Evolutionary conservation across 805 yeast genomes (phyloP).

Genomic region (Brettanomyces anomalus): DNA sequence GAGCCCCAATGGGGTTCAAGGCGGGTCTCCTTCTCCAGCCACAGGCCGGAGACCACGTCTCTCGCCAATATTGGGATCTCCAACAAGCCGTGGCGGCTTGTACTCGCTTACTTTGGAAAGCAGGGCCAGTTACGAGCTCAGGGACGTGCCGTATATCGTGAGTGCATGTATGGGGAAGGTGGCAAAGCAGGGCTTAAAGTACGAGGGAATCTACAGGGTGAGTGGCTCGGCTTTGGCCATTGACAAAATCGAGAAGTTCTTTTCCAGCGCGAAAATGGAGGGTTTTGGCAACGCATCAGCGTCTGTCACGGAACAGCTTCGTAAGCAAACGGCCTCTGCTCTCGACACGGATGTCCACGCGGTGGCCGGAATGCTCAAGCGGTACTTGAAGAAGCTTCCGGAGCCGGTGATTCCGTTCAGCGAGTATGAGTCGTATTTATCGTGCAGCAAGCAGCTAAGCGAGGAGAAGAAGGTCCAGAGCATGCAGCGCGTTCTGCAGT

Average conservation of each 20-base stretch:
- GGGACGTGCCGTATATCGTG: conserved; percentile 61
- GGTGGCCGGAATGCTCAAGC: conserved; percentile 75
- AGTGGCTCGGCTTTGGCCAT: conserved; percentile 75
- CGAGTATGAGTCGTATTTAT: conserved; percentile 58
- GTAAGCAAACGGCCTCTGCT: conserved; percentile 4
- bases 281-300: conserved; percentile 25
- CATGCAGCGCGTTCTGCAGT: conserved; percentile 35
- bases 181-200: conserved; percentile 63
- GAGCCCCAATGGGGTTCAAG: no score
- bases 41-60: neutral
- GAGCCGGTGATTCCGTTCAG: conserved; percentile 74
- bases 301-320: neutral
- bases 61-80: conserved; percentile 9
- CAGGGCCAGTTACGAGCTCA: conserved; percentile 54
- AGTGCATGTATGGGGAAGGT: conserved; percentile 67
- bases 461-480: conserved; percentile 28
- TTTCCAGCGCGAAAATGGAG: conserved; percentile 19
- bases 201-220: conserved; percentile 86
- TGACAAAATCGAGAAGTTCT: conserved; percentile 30
- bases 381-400: conserved; percentile 77
- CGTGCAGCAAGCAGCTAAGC: conserved; percentile 31
- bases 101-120: conserved; percentile 51
- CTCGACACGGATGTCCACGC: conserved; percentile 65
- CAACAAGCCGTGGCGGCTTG: conserved; percentile 11
- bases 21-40: no score